Base-by-base conservation (phyloP, 495 filamentous ascomycete species). In the Lindgomyces ingoldianus region DNA sequence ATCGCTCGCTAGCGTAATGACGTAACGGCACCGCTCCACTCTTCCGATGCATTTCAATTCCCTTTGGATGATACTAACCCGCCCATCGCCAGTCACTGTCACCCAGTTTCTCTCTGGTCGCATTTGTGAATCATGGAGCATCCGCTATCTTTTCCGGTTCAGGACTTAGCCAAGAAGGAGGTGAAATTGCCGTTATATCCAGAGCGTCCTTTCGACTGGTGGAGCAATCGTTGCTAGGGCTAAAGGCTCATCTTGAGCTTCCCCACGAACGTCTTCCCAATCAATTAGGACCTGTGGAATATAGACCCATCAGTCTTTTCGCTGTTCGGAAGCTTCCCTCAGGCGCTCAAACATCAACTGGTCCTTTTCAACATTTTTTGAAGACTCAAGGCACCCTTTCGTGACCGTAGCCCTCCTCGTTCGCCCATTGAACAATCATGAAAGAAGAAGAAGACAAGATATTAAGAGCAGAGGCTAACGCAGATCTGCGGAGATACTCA, bases 401-500 rank as follows among this genome's bases (percentile, higher is more conserved):
- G 36, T 41, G n/a, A 9, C 49, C 19, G 49, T 10, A 6, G 4
- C 11, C 11, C 10, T 9, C 16, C 49, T 6, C 18, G 4, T 25
- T 24, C 25, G 49, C 19, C 29, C 25, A 19, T 9, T 25, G 6
- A 4, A 25, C 29, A 25, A 18, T 30, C 45, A 66, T 66, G 63
- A 33, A 66, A 18, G 56, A 66, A 26, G 57, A 60, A 33, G 63
- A 66, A 25, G 60, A 66, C 25, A 47, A 54, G n/a, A 44, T 66
- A 6, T 25, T 66, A 6, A 9, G 57, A 14, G 33, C 25, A 27
- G 63, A 66, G 44, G 63, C 63, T n/a, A 11, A 50, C 9, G 63
- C 63, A 11, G 57, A 66, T 10, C 63, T 47, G 21, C 6, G 25
- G 21, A 9, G 57, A 49, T 66, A 60, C 29, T 47, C 55, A 25